A percentile compares a stretch with the other conserved stretches of the same genome.
These are phyloP conservation scores for Berkeleyomyces basicola DNA, from an alignment of 2,329 filamentous ascomycete species.

Conservation along the genomic window DNA sequence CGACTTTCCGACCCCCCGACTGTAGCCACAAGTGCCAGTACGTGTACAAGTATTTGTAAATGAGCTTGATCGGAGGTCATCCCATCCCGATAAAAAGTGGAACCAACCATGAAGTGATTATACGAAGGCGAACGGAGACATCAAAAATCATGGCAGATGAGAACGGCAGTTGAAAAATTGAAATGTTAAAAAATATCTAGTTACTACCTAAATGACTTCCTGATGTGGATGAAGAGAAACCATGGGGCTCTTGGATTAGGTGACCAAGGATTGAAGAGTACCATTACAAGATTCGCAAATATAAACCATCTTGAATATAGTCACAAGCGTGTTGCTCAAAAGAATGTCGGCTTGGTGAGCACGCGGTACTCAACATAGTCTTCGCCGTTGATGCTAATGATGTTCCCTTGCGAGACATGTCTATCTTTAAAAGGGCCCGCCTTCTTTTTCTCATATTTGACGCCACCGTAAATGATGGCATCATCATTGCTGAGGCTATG, in stretches of 20 bases:
- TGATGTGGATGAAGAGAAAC: neutral
- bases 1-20: no score
- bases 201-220: neutral
- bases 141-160: neutral
- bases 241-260: neutral
- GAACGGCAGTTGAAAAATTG: neutral
- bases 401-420: conserved; percentile 43
- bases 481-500: conserved; percentile 25
- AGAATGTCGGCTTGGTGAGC: conserved; percentile 46
- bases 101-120: neutral
- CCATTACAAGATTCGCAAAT: neutral
- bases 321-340: conserved; percentile 21
- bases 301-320: no score
- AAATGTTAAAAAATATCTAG: neutral
- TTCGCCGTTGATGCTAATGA: conserved; percentile 48
- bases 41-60: no score
- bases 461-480: conserved; percentile 39
- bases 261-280: neutral
- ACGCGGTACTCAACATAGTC: conserved; percentile 52
- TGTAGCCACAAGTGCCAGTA: no score
- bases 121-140: no score
- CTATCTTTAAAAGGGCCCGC: conserved; percentile 45
- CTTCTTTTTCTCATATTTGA: conserved; percentile 46
- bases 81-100: neutral
- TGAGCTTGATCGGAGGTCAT: neutral